phyloP scores from a whole-genome alignment of 768 basidiomycete species.

The Leccinellum rugosiceps region DNA sequence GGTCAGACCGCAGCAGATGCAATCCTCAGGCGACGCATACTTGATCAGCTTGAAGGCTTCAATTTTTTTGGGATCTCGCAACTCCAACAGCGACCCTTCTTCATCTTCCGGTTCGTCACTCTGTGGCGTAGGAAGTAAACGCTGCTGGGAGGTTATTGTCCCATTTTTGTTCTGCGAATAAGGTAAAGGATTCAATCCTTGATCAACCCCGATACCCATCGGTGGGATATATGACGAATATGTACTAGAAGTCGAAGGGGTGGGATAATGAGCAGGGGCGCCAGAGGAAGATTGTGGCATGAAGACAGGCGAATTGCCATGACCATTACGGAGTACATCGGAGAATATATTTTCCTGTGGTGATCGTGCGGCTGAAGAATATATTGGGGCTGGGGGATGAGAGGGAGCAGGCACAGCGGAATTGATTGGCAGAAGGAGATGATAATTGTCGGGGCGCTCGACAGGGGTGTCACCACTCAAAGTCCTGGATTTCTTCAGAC shows the following conservation, averaged over 20 bases:
- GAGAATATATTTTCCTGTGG: conserved; percentile 55
- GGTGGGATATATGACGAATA: conserved; percentile 50
- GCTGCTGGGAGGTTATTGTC: conserved; percentile 21
- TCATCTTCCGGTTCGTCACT: conserved; percentile 51
- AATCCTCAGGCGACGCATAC: conserved; percentile 37
- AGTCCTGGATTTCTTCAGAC: conserved; percentile 52
- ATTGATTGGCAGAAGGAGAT: conserved; percentile 56
- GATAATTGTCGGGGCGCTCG: conserved; percentile 43
- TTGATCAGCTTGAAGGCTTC: conserved; percentile 83
- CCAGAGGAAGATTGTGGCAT: conserved; percentile 43
- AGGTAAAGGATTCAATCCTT: conserved; percentile 48
- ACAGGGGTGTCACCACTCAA: conserved; percentile 41
- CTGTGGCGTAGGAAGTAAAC: conserved; percentile 23
- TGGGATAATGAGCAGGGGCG: conserved; percentile 42
- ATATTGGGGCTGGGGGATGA: conserved; percentile 37
- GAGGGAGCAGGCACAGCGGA: conserved; percentile 34
- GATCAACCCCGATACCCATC: conserved; percentile 57
- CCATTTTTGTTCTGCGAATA: conserved; percentile 39
- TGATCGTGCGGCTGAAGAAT: conserved; percentile 40
- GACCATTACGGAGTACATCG: conserved; percentile 54
- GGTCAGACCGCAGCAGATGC: neutral
- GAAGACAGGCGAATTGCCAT: conserved; percentile 59
- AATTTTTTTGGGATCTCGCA: conserved; percentile 61
- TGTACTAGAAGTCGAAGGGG: conserved; percentile 33
- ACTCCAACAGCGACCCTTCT: conserved; percentile 37